Evolutionary conservation across 2,329 filamentous ascomycete species (phyloP), one percentile per base, ranked within the genome.

Genomic region (Botrytis fragariae): DNA sequence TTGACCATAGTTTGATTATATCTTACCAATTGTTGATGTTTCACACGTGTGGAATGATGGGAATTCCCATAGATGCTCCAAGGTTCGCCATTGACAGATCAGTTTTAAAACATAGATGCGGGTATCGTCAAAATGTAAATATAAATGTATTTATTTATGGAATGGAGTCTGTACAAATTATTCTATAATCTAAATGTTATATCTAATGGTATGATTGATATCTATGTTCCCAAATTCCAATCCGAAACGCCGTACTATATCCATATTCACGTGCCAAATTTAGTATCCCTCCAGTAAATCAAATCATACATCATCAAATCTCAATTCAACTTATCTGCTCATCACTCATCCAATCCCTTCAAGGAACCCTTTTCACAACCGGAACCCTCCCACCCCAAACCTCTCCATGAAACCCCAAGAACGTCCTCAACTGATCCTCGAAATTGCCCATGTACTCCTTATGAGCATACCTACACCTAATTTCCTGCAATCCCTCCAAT

Each of bases 391-490:
- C 62, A 8, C 51, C 70, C 70, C 70, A 72, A 42, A 72, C 39
- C 14, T 68, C 29, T 29, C 7, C 14, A 59, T 72, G 70, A 29
- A 72, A 59, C 0, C 48, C 61, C 62, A 72, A 59, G 32, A 72
- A 72, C 10, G 9, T 48, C 32, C 3, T 25, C 16, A 72, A 60
- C 37, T 72, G 70, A 10, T 68, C 70, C 48, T 72, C 70, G 37
- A 72, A 72, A 37, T 68, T 68, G 1, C 70, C 70, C 70, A 67
- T 42, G 60, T 68, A 68, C 29, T 72, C 70, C 48, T 9, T 6
- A 39, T 72, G 70, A 37, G 37, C 14, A 68, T 72, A 72, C 12
- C 35, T 22, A 59, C 70, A 72, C 48, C 48, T 37, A 2, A 72
- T 45, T 37, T 59, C 61, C 9, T 14, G 5, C 48, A 72, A 37